Base-by-base conservation (phyloP, 129 eudicot genomes). In the Chrysanthemum seticuspe region DNA sequence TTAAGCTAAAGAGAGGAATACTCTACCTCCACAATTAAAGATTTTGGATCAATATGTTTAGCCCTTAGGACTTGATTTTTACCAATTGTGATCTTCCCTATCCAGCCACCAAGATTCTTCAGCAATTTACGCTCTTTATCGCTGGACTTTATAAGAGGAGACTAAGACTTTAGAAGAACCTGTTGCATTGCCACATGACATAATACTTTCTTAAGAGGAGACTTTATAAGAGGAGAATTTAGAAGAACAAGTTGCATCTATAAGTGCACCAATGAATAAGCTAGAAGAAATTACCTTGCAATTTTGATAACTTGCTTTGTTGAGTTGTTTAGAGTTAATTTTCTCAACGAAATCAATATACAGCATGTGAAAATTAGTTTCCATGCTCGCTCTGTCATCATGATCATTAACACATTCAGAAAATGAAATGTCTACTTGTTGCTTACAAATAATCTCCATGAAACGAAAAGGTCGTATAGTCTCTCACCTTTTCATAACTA, bases 31-130 rank as follows among this genome's bases (percentile, higher is more conserved):
- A 86, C 65, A 44, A 91, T 79, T 52, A 91, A 76, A 54, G 97
- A 78, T 78, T 91, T 88, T 1, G 95, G 95, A 74, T 91, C 97
- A 14, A 91, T 84, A 48, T 91, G 91, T n/a, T 77, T 85, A 1
- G 88, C 85, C 63, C 84, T 79, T 51, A 91, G 76, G 65, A 80
- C 89, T 55, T 77, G 87, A 64, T 91, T 91, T 74, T 81, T 84
- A 59, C 95, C 92, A 25, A 91, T 91, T 8, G 97, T 88, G 58
- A 88, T 76, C 80, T 82, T 88, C 63, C 97, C 97, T 18, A 91
- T 91, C 97, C 97, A 91, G 77, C 95, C 85, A 74, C 97, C 97
- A 51, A 91, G 78, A 83, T 86, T 91, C 73, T 91, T 91, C 59
- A 91, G 86, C 81, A 91, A 74, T 9, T 86, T 78, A 45, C 97